Evolutionary conservation across 192 early-diverging fungal genomes (phyloP), one percentile per base, ranked within the genome.

Genomic region (Endogone sp.): DNA sequence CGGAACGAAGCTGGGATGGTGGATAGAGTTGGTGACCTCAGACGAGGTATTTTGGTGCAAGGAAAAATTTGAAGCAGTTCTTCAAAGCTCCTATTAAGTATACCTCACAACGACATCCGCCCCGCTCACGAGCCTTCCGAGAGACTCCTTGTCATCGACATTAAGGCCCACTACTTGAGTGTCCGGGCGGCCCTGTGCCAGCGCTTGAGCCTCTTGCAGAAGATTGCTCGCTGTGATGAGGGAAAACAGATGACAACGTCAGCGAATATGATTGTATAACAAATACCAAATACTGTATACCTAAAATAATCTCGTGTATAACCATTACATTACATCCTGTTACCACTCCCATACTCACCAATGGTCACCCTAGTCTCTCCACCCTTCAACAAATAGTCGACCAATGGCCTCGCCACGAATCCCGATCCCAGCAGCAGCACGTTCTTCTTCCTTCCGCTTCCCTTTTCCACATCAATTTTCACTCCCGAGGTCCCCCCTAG

Each of bases 351-450:
- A 23, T 10, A 57, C 56, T 62, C 76, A 89, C 86, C 89, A 73
- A 99, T 86, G 11, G 88, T 92, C 54, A 95, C 79, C 29, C 79
- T 69, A 55, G 84, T 78, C 65, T 90, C 72, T 9, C 76, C 69
- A 16, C 74, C 69, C 20, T 89, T 74, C 0, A 88, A 68, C 29
- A 99, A 73, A 75, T 97, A 94, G 60, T 99, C 92, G 22, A 98
- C 93, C 23, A 95, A 76, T 20, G 97, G 97, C 68, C 85, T 90
- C 25, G 94, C 90, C 22, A 99, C 97, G 78, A 94, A 95, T 10
- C 97, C 96, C 13, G 94, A 94, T 11, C 77, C 74, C 4, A 77
- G 60, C 22, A 81, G 37, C 2, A 81, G 59, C 2, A 81, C 72
- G 25, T 80, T 86, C 62, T 82, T 69, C 29, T 75, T 77, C 23